Percentiles rank a stretch among this genome's conserved stretches.
Conservation (phyloP, 495 filamentous ascomycete species). For the Penicillium antarcticum region DNA sequence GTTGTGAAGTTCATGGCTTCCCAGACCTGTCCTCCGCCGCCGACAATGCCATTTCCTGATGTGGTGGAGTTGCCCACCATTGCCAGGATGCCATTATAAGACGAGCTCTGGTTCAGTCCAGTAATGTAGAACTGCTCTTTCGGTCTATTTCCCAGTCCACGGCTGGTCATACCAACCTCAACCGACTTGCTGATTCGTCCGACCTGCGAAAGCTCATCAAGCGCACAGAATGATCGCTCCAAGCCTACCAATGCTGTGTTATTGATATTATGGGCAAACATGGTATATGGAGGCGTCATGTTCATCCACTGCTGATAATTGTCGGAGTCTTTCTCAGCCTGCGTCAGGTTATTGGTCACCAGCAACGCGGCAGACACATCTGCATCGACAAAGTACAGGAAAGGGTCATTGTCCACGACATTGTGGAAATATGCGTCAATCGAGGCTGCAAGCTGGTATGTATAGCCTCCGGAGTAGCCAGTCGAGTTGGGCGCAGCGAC, state of each 20-base stretch:
- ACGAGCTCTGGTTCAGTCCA: slow-evolving; percentile 64
- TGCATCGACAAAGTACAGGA: slow-evolving; percentile 73
- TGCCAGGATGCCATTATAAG: slow-evolving; percentile 70
- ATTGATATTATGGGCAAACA: slow-evolving; percentile 73
- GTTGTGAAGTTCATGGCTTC: slow-evolving; percentile 65
- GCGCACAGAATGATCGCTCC: slow-evolving; percentile 69
- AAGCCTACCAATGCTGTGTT: slow-evolving; percentile 62
- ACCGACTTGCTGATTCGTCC: slow-evolving; percentile 50
- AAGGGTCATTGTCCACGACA: slow-evolving; percentile 42
- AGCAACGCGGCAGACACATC: slow-evolving; percentile 74
- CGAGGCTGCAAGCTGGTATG: slow-evolving; percentile 79
- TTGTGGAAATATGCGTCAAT: slow-evolving; percentile 69
- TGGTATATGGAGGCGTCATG: slow-evolving; percentile 60
- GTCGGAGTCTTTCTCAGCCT: slow-evolving; percentile 34
- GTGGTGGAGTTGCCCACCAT: slow-evolving; percentile 53
- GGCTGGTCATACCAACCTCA: slow-evolving; percentile 62
- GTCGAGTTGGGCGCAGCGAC: slow-evolving; percentile 65
- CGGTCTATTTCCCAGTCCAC: slow-evolving; percentile 57
- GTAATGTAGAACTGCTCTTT: slow-evolving; percentile 84
- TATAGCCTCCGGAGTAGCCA: slow-evolving; percentile 58
- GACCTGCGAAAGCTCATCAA: slow-evolving; percentile 60
- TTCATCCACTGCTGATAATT: slow-evolving; percentile 54
- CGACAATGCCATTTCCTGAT: slow-evolving; percentile 48
- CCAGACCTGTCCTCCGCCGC: slow-evolving; percentile 72
- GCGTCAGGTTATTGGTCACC: slow-evolving; percentile 66